A percentile compares a stretch with the other conserved stretches of the same genome.
phyloP scores from a whole-genome alignment of 768 basidiomycete genomes.

The Sporobolomyces roseus region DNA sequence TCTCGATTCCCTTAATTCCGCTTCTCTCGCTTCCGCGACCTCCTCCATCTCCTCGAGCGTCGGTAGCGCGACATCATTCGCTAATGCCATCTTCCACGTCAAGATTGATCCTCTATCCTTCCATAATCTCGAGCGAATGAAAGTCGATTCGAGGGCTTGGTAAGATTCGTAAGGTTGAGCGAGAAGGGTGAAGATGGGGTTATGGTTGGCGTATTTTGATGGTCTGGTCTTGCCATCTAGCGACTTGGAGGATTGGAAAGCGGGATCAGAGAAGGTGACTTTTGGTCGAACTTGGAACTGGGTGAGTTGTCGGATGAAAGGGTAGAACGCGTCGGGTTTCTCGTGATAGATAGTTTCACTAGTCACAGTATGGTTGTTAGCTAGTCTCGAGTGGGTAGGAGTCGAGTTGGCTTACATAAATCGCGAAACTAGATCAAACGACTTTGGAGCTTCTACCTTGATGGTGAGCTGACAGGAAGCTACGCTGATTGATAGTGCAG shows the following conservation, averaged over 20 bases:
- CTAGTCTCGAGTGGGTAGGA: neutral
- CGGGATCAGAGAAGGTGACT: neutral
- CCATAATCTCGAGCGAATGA: neutral
- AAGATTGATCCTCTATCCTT: neutral
- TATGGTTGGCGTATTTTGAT: constrained; percentile 19
- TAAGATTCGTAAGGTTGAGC: constrained; percentile 18
- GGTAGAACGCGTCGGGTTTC: constrained; percentile 18
- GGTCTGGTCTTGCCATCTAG: constrained; percentile 21
- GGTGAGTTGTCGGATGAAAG: constrained; percentile 6
- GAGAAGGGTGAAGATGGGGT: constrained; percentile 30
- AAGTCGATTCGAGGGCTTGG: constrained; percentile 19
- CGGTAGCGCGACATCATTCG: neutral
- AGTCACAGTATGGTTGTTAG: neutral
- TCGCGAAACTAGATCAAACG: constrained; percentile 10
- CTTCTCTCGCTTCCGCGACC: constrained; percentile 3
- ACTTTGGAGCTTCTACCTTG: neutral
- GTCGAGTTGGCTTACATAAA: constrained; percentile 2
- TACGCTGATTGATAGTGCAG: neutral
- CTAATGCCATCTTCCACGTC: neutral
- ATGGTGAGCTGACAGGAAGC: constrained; percentile 2
- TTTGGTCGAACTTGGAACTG: constrained; percentile 7
- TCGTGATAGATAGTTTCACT: constrained; percentile 17
- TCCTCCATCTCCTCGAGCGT: constrained; percentile 7
- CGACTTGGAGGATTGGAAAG: neutral
- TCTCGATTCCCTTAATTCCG: constrained; percentile 5